phyloP scores from a whole-genome alignment of 1,139 yeast species.

The Geotrichum klebahnii region DNA sequence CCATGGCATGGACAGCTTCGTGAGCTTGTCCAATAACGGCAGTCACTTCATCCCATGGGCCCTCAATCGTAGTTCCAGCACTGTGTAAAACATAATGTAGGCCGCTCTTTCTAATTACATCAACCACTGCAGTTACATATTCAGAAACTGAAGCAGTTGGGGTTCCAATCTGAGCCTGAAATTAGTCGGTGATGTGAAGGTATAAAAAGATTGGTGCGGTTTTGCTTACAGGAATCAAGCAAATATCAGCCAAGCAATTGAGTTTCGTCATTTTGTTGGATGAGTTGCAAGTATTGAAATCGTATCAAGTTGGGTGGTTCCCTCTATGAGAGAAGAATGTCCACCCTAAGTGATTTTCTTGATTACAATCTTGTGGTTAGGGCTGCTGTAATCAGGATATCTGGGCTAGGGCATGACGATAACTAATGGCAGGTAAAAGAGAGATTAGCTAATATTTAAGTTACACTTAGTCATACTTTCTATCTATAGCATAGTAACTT shows the following conservation, averaged over 20 bases:
- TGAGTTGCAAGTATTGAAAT: background rate
- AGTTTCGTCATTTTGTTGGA: slow-evolving; percentile 46
- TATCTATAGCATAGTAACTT: background rate
- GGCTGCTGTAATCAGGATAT: too few relatives aligned
- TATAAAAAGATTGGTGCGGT: background rate
- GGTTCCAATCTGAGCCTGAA: slow-evolving; percentile 61
- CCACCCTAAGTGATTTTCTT: background rate
- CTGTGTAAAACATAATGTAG: slow-evolving; percentile 71
- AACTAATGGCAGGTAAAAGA: too few relatives aligned
- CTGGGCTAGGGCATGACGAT: too few relatives aligned
- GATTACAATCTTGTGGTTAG: background rate
- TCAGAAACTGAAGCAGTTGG: slow-evolving; percentile 72
- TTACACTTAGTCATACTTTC: background rate
- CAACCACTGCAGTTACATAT: slow-evolving; percentile 67
- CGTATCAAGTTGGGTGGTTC: background rate
- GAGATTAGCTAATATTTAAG: too few relatives aligned
- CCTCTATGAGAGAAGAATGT: too few relatives aligned
- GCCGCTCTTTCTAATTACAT: slow-evolving; percentile 55
- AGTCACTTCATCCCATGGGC: slow-evolving; percentile 89
- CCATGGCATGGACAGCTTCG: slow-evolving; percentile 60
- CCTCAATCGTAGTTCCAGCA: slow-evolving; percentile 88
- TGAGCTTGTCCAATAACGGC: slow-evolving; percentile 75
- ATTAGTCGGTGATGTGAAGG: too few relatives aligned
- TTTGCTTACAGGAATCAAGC: slow-evolving; percentile 66
- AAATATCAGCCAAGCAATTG: slow-evolving; percentile 74